These are phyloP conservation scores for Xylaria acuta DNA, from an alignment of 495 filamentous ascomycete species.

Conservation along the genomic window DNA sequence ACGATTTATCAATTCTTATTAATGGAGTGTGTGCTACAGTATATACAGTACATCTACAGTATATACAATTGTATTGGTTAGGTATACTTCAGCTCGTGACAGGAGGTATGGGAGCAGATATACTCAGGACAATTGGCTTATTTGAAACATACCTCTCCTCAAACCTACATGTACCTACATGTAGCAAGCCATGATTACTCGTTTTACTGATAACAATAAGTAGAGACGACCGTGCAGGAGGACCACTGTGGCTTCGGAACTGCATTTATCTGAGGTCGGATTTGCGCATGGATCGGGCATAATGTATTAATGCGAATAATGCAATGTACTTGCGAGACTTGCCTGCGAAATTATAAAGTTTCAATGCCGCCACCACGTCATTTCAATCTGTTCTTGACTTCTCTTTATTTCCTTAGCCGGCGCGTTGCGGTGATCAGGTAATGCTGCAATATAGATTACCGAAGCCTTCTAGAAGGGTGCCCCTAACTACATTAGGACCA, in stretches of 20 bases:
- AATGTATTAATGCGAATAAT: slow-evolving; percentile 4
- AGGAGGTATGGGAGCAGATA: not conserved
- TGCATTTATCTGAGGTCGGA: not conserved
- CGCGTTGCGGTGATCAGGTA: not conserved
- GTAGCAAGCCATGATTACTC: not conserved
- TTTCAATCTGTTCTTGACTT: not conserved
- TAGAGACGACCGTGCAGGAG: not conserved
- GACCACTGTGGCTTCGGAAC: not conserved
- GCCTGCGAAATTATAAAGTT: not conserved
- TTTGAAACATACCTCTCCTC: not conserved
- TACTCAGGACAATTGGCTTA: not conserved
- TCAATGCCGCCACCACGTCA: not conserved
- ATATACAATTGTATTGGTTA: not conserved
- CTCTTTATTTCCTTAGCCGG: not conserved
- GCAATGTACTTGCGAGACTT: slow-evolving; percentile 1
- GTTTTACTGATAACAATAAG: not conserved
- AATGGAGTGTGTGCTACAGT: not conserved
- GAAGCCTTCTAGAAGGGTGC: not conserved
- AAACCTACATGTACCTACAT: too few relatives aligned
- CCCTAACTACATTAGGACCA: not conserved
- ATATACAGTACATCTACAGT: too few relatives aligned
- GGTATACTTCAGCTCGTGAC: not conserved
- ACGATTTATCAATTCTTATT: not conserved
- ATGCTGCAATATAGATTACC: not conserved
- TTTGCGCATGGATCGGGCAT: slow-evolving; percentile 20